Percentiles rank a stretch among this genome's conserved stretches.
phyloP scores from a whole-genome alignment of 495 filamentous ascomycete genomes.

The Penicillium lagena region DNA sequence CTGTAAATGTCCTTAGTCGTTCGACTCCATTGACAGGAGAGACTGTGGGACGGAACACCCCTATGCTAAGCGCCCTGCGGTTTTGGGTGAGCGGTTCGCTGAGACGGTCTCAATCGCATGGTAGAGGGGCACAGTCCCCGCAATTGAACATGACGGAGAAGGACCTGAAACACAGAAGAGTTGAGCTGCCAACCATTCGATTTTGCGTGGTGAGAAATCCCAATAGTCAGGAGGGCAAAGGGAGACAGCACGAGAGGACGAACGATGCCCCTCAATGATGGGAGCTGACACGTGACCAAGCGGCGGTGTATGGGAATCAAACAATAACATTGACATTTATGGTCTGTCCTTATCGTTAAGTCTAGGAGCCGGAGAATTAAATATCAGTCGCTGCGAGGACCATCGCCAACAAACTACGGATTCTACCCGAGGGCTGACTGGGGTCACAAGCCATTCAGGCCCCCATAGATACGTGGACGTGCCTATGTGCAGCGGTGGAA shows the following conservation, averaged over 20 bases:
- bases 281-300: not conserved
- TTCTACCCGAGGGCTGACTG: too few relatives aligned
- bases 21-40: too few relatives aligned
- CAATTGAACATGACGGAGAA: constrained; percentile 7
- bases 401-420: too few relatives aligned
- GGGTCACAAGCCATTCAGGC: too few relatives aligned
- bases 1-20: not conserved
- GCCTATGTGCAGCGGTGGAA: not conserved
- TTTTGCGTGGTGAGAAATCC: not conserved
- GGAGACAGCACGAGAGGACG: not conserved
- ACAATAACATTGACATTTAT: too few relatives aligned
- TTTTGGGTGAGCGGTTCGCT: constrained; percentile 25
- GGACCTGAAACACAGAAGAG: constrained; percentile 1
- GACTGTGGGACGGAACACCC: not conserved
- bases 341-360: too few relatives aligned
- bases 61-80: constrained; percentile 31
- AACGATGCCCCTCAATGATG: constrained; percentile 10
- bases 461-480: not conserved
- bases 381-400: too few relatives aligned
- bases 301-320: too few relatives aligned
- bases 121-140: constrained; percentile 14
- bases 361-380: too few relatives aligned
- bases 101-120: constrained; percentile 6
- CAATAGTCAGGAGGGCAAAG: not conserved
- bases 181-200: constrained; percentile 5